phyloP scores from a whole-genome alignment of 176 grass and related monocot genomes.

The Alloteropsis semialata region DNA sequence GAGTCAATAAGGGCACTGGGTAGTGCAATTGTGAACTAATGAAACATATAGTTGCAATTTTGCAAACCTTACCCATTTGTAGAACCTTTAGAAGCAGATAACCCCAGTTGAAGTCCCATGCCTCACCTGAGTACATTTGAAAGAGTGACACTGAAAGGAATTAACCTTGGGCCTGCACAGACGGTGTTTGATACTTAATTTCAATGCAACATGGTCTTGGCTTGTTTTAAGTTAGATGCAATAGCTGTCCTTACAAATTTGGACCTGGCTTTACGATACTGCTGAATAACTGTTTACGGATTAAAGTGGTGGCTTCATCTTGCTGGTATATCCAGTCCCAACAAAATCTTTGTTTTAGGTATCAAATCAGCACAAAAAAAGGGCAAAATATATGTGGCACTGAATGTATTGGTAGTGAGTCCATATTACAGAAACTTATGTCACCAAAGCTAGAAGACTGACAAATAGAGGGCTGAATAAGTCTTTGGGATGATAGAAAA shows the following conservation, averaged over 20 bases:
- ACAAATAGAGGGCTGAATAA: neutral
- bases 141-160: neutral
- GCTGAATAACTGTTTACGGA: neutral
- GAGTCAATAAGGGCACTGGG: neutral
- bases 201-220: neutral
- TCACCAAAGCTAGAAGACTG: conserved; percentile 3
- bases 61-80: neutral
- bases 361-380: neutral
- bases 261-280: neutral
- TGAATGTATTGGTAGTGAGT: neutral
- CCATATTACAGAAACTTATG: neutral
- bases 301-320: neutral
- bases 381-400: neutral
- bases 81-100: neutral
- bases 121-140: neutral
- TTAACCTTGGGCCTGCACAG: neutral
- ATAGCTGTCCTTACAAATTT: neutral
- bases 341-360: neutral
- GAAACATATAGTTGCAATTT: neutral
- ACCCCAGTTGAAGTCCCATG: neutral
- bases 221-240: conserved; percentile 5
- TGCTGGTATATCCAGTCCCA: neutral
- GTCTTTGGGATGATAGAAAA: conserved; percentile 16
- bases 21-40: neutral
- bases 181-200: neutral